Conservation (phyloP, 1,139 yeast species). For the Candida smagusa region DNA sequence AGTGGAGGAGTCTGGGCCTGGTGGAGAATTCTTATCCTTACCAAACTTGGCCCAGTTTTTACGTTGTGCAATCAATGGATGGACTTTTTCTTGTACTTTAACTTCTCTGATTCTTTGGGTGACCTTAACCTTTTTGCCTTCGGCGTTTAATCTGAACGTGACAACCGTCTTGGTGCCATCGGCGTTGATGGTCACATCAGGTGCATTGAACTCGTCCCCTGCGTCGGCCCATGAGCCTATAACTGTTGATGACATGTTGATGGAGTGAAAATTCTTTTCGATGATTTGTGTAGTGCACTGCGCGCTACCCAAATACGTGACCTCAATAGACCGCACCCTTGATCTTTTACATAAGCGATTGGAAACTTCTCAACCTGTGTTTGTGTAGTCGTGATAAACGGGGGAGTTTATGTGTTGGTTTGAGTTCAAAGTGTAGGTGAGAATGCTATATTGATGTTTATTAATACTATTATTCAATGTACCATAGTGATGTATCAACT, state of each 20-base stretch:
- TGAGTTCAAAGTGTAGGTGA: too few relatives aligned
- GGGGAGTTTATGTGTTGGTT: too few relatives aligned
- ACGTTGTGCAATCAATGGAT: constrained; percentile 69
- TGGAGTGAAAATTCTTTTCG: constrained; percentile 1
- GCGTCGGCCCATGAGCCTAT: constrained; percentile 66
- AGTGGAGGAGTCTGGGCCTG: constrained; percentile 86
- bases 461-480: too few relatives aligned
- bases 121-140: constrained; percentile 82
- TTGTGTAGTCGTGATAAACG: too few relatives aligned
- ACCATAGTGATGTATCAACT: too few relatives aligned
- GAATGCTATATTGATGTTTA: too few relatives aligned
- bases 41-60: constrained; percentile 83
- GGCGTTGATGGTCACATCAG: constrained; percentile 69
- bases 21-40: constrained; percentile 66
- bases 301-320: too few relatives aligned
- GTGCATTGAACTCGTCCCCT: constrained; percentile 60
- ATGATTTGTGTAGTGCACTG: background rate
- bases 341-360: too few relatives aligned
- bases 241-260: constrained; percentile 35
- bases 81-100: constrained; percentile 76
- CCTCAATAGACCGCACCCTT: too few relatives aligned
- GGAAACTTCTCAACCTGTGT: too few relatives aligned
- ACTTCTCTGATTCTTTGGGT: constrained; percentile 82
- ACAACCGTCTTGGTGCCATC: constrained; percentile 91
- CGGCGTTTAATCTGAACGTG: constrained; percentile 69